phyloP scores from a whole-genome alignment of 2,329 filamentous ascomycete genomes.

The Microcyclosporella mali region DNA sequence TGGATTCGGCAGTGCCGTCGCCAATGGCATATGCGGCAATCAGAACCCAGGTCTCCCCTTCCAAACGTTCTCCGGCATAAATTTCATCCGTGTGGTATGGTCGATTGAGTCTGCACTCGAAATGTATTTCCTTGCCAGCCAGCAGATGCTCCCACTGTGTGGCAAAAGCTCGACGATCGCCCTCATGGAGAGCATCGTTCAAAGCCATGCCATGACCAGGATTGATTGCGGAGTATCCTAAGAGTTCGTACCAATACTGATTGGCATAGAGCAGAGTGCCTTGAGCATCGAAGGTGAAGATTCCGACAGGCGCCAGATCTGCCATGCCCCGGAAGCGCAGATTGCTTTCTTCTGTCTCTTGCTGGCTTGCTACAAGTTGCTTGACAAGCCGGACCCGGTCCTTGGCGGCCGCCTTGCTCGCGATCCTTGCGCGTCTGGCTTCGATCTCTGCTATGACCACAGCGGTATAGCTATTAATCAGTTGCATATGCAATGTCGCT shows the following conservation, averaged over 20 bases:
- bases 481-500: slow-evolving; percentile 27
- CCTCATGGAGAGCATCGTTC: slow-evolving; percentile 9
- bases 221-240: slow-evolving; percentile 9
- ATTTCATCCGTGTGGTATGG: slow-evolving; percentile 12
- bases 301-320: slow-evolving; percentile 33
- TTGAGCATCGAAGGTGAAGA: slow-evolving; percentile 32
- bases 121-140: slow-evolving; percentile 19
- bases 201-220: slow-evolving; percentile 5
- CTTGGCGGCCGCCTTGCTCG: slow-evolving; percentile 11
- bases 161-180: slow-evolving; percentile 3
- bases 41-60: slow-evolving; percentile 18
- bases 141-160: slow-evolving; percentile 13
- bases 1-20: not conserved
- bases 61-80: slow-evolving; percentile 11
- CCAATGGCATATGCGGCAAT: slow-evolving; percentile 13
- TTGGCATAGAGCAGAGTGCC: slow-evolving; percentile 36
- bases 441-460: slow-evolving; percentile 25
- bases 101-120: slow-evolving; percentile 27
- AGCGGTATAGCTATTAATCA: slow-evolving; percentile 21
- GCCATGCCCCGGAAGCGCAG: slow-evolving; percentile 34
- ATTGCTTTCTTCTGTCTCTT: slow-evolving; percentile 26
- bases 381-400: slow-evolving; percentile 16
- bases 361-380: slow-evolving; percentile 18
- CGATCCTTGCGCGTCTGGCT: slow-evolving; percentile 7
- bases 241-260: slow-evolving; percentile 32